phyloP scores from a whole-genome alignment of 2,329 filamentous ascomycete genomes.

The Penicillium glabrum region DNA sequence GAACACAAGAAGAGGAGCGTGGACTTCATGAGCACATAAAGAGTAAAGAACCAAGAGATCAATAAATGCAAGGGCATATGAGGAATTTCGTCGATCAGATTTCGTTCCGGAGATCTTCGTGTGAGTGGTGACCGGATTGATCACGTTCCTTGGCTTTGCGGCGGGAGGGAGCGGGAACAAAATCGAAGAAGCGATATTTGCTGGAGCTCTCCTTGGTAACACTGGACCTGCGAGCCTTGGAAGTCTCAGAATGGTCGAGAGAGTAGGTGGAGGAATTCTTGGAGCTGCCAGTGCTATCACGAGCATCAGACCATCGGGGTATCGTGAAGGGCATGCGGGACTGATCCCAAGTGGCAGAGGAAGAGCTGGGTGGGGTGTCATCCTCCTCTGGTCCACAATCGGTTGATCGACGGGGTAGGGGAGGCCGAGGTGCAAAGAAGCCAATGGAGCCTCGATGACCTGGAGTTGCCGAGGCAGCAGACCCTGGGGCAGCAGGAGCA shows the following conservation, averaged over 20 bases:
- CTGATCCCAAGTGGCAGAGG: conserved; percentile 45
- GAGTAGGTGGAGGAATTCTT: conserved; percentile 50
- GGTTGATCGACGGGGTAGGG: conserved; percentile 40
- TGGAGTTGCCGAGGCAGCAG: conserved; percentile 1
- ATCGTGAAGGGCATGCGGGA: conserved; percentile 41
- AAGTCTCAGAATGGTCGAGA: conserved; percentile 39
- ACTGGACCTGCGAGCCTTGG: conserved; percentile 39
- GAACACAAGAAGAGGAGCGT: conserved; percentile 25
- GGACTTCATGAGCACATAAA: conserved; percentile 36
- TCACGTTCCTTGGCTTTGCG: conserved; percentile 45
- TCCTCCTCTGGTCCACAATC: conserved; percentile 42
- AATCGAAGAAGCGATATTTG: conserved; percentile 47
- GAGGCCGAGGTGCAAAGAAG: conserved; percentile 39
- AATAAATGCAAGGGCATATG: background rate
- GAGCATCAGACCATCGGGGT: conserved; percentile 41
- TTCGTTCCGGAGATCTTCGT: conserved; percentile 35
- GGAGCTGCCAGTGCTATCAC: conserved; percentile 45
- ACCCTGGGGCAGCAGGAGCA: conserved; percentile 28
- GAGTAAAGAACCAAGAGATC: conserved; percentile 20
- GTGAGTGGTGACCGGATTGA: conserved; percentile 32
- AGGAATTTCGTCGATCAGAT: conserved; percentile 15
- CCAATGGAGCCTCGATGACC: conserved; percentile 44
- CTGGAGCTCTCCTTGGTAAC: conserved; percentile 39
- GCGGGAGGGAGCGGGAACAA: conserved; percentile 42
- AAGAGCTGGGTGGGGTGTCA: conserved; percentile 47